Conservation (phyloP, 2,329 filamentous ascomycete genomes). For the Trichoderma cornu-damae region DNA sequence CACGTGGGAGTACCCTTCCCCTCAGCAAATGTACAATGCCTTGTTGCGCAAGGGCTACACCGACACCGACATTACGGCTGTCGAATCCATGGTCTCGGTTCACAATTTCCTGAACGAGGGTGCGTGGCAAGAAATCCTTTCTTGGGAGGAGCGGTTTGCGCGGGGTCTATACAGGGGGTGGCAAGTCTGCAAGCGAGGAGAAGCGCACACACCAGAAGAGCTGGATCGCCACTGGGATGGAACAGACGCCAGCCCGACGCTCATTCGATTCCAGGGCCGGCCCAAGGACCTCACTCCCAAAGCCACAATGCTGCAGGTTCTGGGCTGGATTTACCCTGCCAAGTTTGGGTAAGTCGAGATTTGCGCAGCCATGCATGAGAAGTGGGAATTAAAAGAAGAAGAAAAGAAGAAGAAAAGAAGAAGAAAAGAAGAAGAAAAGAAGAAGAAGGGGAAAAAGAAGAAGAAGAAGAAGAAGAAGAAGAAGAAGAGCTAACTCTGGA, state of each 20-base stretch:
- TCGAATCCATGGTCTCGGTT: conserved; percentile 94
- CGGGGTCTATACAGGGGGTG: conserved; percentile 67
- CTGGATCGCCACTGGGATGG: conserved; percentile 50
- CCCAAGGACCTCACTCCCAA: conserved; percentile 90
- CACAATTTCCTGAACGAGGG: conserved; percentile 99
- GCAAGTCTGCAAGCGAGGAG: conserved; percentile 68
- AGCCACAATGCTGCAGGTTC: conserved; percentile 72
- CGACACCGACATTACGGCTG: conserved; percentile 86
- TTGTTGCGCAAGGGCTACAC: conserved; percentile 93
- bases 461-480: not conserved
- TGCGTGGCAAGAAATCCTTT: conserved; percentile 90
- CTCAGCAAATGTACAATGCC: conserved; percentile 99
- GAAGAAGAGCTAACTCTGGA: conserved; percentile 12
- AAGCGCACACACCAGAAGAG: conserved; percentile 51
- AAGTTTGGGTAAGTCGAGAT: conserved; percentile 67
- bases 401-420: too few species aligned
- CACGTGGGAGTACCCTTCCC: conserved; percentile 94
- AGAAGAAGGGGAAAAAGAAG: too few species aligned
- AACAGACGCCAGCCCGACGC: conserved; percentile 57
- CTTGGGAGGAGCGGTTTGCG: conserved; percentile 84
- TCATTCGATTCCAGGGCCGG: conserved; percentile 83
- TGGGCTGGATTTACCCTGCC: conserved; percentile 73
- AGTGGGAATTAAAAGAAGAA: too few species aligned
- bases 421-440: too few species aligned
- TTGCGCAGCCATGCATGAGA: not conserved